phyloP scores from a whole-genome alignment of 306 rosid genomes.

The Medicago lupulina region DNA sequence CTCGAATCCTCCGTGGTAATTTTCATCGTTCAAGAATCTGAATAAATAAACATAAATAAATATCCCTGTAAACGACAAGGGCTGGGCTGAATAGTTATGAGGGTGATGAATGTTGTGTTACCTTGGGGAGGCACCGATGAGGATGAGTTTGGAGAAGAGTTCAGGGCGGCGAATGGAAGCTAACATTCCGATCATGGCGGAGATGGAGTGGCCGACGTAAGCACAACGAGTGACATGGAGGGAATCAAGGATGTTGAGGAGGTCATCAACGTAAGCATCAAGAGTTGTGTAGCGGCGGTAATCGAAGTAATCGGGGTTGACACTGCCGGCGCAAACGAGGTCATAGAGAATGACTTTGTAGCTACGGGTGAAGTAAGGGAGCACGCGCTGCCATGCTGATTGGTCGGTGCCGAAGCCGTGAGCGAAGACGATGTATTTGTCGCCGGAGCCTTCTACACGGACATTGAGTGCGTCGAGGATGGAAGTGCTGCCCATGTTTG shows the following conservation, averaged over 20 bases:
- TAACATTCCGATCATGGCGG: conserved; percentile 93
- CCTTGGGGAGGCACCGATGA: conserved; percentile 95
- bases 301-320: conserved; percentile 92
- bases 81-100: no score
- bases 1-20: conserved; percentile 88
- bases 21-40: conserved; percentile 81
- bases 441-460: conserved; percentile 83
- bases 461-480: conserved; percentile 80
- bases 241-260: conserved; percentile 73
- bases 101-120: not conserved
- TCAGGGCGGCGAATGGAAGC: conserved; percentile 90
- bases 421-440: conserved; percentile 65
- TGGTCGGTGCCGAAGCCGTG: conserved; percentile 99
- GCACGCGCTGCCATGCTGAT: conserved; percentile 89
- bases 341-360: conserved; percentile 87
- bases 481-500: conserved; percentile 55
- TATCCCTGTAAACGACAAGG: no score
- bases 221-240: conserved; percentile 69
- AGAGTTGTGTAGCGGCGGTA: conserved; percentile 85
- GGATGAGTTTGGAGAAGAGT: conserved; percentile 86
- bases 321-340: conserved; percentile 99
- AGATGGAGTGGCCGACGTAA: conserved; percentile 94
- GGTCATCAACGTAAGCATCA: conserved; percentile 87
- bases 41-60: not conserved
- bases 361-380: conserved; percentile 67